Percentiles rank a stretch among this genome's conserved stretches.
Conservation (phyloP, 83 land plant genomes). For the Picea abies region DNA sequence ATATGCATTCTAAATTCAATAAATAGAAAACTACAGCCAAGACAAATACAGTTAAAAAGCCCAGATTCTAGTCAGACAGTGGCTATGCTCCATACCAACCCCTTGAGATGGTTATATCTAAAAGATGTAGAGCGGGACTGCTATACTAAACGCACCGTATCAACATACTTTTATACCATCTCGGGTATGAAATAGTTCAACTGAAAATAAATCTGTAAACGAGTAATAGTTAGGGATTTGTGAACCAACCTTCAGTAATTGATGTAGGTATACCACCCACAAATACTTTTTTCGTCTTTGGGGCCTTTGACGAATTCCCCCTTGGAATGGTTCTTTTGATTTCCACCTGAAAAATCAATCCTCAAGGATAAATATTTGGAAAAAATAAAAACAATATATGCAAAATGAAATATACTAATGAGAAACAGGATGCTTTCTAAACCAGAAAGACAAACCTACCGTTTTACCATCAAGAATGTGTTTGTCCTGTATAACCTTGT, state of each 20-base stretch:
- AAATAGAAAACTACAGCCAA: not conserved
- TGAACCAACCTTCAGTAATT: slow-evolving; percentile 63
- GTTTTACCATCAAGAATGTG: slow-evolving; percentile 13
- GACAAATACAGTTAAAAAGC: too few relatives aligned
- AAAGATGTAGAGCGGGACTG: too few relatives aligned
- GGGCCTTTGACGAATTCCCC: slow-evolving; percentile 47
- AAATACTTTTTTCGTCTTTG: slow-evolving; percentile 82
- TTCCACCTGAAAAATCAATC: slow-evolving; percentile 62
- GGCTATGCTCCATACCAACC: too few relatives aligned
- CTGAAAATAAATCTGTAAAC: too few relatives aligned
- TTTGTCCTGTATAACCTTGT: slow-evolving; percentile 13
- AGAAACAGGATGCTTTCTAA: not conserved
- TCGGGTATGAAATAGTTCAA: too few relatives aligned
- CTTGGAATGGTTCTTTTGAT: slow-evolving; percentile 81
- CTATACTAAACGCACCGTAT: too few relatives aligned
- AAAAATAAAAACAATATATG: not conserved
- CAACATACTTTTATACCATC: too few relatives aligned
- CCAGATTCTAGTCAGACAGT: too few relatives aligned
- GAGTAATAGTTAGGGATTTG: not conserved
- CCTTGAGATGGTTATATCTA: too few relatives aligned
- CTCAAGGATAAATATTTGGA: too few relatives aligned
- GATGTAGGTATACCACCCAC: slow-evolving; percentile 86
- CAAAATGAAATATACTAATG: not conserved
- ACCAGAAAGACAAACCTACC: not conserved
- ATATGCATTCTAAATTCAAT: not conserved